Conservation (phyloP, 2,329 filamentous ascomycete species). For the Trichoderma aggressivum region DNA sequence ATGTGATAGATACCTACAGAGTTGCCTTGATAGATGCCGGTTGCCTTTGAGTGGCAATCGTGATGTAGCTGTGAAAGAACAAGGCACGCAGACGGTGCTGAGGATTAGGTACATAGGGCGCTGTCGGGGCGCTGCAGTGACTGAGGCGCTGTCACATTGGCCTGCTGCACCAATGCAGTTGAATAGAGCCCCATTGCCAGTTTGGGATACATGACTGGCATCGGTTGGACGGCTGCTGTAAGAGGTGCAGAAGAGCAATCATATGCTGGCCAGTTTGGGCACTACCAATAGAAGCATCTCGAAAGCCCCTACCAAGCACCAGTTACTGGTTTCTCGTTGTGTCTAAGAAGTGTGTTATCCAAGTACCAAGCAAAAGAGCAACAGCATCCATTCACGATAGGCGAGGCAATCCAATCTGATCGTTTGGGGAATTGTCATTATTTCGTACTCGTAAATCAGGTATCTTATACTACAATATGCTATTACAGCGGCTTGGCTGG, state of each 20-base stretch:
- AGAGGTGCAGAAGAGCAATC: background rate
- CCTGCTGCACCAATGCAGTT: no score
- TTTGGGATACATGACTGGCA: background rate
- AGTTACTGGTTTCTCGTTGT: background rate
- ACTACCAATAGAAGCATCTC: background rate
- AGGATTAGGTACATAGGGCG: background rate
- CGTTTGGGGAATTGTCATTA: constrained; percentile 17
- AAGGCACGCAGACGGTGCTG: background rate
- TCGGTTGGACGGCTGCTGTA: background rate
- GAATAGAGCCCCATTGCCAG: background rate
- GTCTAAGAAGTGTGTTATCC: background rate
- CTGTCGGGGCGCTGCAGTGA: background rate
- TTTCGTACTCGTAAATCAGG: constrained; percentile 19
- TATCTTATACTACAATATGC: constrained; percentile 27
- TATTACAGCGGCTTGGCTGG: constrained; percentile 31
- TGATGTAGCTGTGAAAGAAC: background rate
- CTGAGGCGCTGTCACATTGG: background rate
- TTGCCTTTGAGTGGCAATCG: background rate
- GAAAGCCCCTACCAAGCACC: background rate
- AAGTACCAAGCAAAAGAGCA: background rate
- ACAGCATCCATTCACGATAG: background rate
- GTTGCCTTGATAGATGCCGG: background rate
- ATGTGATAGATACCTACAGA: background rate
- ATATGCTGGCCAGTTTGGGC: background rate
- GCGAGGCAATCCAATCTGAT: background rate